Conservation (phyloP, 2,329 filamentous ascomycete genomes). For the Exophiala dermatitidis region DNA sequence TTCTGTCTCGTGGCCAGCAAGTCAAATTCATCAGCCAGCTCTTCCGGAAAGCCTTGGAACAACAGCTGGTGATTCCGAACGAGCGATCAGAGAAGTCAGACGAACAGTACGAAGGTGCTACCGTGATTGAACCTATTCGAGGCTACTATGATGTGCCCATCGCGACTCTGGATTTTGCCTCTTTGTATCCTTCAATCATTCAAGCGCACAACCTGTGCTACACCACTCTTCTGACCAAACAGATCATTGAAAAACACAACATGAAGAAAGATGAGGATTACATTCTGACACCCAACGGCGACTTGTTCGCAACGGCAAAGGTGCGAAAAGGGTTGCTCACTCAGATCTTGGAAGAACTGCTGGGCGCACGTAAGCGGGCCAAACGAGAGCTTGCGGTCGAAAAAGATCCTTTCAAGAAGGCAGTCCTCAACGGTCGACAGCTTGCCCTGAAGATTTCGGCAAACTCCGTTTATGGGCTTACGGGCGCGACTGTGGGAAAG, state of each 20-base stretch:
- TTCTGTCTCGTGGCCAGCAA: conserved; percentile 87
- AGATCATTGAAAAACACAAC: conserved; percentile 64
- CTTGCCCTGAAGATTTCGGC: conserved; percentile 92
- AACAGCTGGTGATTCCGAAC: conserved; percentile 91
- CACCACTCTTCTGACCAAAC: conserved; percentile 80
- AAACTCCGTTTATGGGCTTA: conserved; percentile 96
- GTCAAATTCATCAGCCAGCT: conserved; percentile 97
- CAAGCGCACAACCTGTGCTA: conserved; percentile 98
- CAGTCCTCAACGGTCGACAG: conserved; percentile 93
- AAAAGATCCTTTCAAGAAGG: conserved; percentile 95
- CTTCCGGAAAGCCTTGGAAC: conserved; percentile 87
- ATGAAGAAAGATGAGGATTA: conserved; percentile 89
- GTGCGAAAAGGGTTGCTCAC: conserved; percentile 85
- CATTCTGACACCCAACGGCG: conserved; percentile 89
- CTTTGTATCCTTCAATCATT: conserved; percentile 96
- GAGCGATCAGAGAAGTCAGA: conserved; percentile 62
- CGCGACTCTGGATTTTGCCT: conserved; percentile 96
- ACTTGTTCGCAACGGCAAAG: conserved; percentile 83
- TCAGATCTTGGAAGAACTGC: conserved; percentile 89
- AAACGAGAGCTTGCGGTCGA: conserved; percentile 84
- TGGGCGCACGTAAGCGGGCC: conserved; percentile 86
- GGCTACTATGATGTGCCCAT: conserved; percentile 94
- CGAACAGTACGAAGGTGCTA: conserved; percentile 95
- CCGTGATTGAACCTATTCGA: conserved; percentile 89
- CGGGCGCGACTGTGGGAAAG: conserved; percentile 91